Evolutionary conservation across 1,284 basidiomycete genomes (phyloP), one percentile per base, ranked within the genome.

Genomic region (Irpex rosettiformis): DNA sequence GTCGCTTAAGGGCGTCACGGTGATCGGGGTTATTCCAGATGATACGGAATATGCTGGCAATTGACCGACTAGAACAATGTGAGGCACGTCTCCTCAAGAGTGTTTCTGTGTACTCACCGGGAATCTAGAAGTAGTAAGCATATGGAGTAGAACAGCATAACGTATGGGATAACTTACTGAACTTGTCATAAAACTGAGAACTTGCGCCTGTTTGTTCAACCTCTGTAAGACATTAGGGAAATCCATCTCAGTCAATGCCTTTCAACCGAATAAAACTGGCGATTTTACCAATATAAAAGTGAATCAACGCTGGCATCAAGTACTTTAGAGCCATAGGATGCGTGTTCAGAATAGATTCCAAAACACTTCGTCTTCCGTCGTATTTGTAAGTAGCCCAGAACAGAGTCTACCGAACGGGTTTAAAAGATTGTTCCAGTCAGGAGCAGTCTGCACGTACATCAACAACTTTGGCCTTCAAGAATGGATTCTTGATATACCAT

Each of bases 101-200:
- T 56, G 43, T n/a, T 43, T 24, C 54, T 53, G 37, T 29, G 51
- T 56, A 52, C 66, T 54, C 57, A 72, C 82, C 86, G 79, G 60
- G 86, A 82, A 74, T 88, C 87, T 89, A 57, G 22, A 11, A 54
- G 64, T 24, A 60, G 54, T 56, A 48, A 24, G 33, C 33, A 30
- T 21, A 42, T 24, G n/a, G 6, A 29, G 28, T 25, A 55, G 57
- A 52, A 51, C 62, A 61, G 45, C 21, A 63, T 69, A 65, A 51
- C 11, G 56, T 62, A 18, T 58, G 18, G 10, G n/a, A 13, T 45
- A 52, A 80, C 91, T 71, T 67, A 95, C 92, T 92, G 71, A 95
- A 96, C 84, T 97, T 97, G 72, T 97, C 95, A 73, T 96, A 99
- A 76, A 99, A 99, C 71, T 99, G 96, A 0, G 95, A 96, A 70